Conservation (phyloP, 345 rosid genomes). For the Anastatica hierochuntica region DNA sequence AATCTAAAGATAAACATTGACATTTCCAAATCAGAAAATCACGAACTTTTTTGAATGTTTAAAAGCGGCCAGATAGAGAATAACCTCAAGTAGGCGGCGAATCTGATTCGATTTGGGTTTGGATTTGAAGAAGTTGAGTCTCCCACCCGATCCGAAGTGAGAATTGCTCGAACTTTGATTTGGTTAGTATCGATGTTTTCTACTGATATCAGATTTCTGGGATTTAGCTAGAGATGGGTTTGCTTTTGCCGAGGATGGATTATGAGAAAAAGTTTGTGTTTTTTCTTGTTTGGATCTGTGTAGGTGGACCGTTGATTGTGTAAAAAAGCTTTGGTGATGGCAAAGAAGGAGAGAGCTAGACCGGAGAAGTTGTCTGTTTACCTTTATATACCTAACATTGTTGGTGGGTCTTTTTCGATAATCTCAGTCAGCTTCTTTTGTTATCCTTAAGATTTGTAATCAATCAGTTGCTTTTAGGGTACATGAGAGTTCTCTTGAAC, state of each 20-base stretch:
- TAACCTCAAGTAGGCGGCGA: too few species aligned
- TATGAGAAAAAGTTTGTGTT: too few species aligned
- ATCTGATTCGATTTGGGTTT: slow-evolving; percentile 23
- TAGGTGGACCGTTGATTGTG: slow-evolving; percentile 20
- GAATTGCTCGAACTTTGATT: slow-evolving; percentile 1
- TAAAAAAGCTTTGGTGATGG: too few species aligned
- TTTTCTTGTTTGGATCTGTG: not conserved
- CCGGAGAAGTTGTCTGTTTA: slow-evolving; percentile 62
- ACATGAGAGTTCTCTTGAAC: slow-evolving; percentile 71
- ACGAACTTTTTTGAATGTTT: too few species aligned
- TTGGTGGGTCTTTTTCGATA: slow-evolving; percentile 57
- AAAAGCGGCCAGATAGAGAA: too few species aligned
- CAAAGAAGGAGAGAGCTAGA: slow-evolving; percentile 44
- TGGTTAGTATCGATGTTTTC: not conserved
- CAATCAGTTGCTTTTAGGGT: slow-evolving; percentile 44
- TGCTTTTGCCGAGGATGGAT: too few species aligned
- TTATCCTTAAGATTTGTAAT: too few species aligned
- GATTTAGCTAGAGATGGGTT: slow-evolving; percentile 2
- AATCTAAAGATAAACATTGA: not conserved
- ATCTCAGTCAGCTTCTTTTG: not conserved
- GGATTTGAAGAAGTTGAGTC: not conserved
- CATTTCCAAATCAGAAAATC: slow-evolving; percentile 9
- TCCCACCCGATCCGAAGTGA: slow-evolving; percentile 2
- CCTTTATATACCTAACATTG: slow-evolving; percentile 80
- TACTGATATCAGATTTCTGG: not conserved